Conservation (phyloP, 129 eudicot genomes). For the Escallonia herrerae region DNA sequence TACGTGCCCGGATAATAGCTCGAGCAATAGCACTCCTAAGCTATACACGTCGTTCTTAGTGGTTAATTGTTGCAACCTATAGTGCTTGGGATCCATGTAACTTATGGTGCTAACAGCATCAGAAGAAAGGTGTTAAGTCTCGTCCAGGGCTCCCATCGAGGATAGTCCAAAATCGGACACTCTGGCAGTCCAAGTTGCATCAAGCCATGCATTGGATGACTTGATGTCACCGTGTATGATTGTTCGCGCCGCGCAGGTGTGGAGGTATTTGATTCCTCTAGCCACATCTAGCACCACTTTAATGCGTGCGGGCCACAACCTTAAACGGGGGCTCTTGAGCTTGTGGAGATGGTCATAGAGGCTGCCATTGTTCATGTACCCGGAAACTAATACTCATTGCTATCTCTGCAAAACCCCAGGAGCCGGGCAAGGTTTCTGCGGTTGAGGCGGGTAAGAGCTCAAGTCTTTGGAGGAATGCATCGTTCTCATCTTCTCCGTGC, state of each 20-base stretch:
- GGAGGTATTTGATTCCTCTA: slow-evolving; percentile 84
- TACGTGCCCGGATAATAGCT: too few species aligned
- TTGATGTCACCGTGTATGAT: slow-evolving; percentile 90
- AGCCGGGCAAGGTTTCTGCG: slow-evolving; percentile 73
- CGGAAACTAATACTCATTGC: slow-evolving; percentile 67
- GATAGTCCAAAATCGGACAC: slow-evolving; percentile 96
- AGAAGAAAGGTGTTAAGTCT: slow-evolving; percentile 52
- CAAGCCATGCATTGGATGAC: slow-evolving; percentile 75
- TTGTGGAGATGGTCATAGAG: slow-evolving; percentile 75
- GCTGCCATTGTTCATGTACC: slow-evolving; percentile 75
- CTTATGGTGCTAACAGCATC: slow-evolving; percentile 88
- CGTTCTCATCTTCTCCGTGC: too few species aligned
- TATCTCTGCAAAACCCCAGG: slow-evolving; percentile 72
- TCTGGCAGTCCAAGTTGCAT: slow-evolving; percentile 63
- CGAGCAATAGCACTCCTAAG: too few species aligned
- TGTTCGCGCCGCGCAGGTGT: slow-evolving; percentile 62
- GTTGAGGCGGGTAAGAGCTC: slow-evolving; percentile 69
- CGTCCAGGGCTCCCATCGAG: slow-evolving; percentile 57
- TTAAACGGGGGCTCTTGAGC: slow-evolving; percentile 31
- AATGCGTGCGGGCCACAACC: slow-evolving; percentile 69
- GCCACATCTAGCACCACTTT: slow-evolving; percentile 78
- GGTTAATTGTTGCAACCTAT: slow-evolving; percentile 53
- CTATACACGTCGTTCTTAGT: too few species aligned
- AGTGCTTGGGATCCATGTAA: slow-evolving; percentile 91
- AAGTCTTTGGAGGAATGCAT: slow-evolving; percentile 61